Evolutionary conservation across 495 filamentous ascomycete species (phyloP), one percentile per base, ranked within the genome.

Genomic region (Hypomontagnella submonticulosa): DNA sequence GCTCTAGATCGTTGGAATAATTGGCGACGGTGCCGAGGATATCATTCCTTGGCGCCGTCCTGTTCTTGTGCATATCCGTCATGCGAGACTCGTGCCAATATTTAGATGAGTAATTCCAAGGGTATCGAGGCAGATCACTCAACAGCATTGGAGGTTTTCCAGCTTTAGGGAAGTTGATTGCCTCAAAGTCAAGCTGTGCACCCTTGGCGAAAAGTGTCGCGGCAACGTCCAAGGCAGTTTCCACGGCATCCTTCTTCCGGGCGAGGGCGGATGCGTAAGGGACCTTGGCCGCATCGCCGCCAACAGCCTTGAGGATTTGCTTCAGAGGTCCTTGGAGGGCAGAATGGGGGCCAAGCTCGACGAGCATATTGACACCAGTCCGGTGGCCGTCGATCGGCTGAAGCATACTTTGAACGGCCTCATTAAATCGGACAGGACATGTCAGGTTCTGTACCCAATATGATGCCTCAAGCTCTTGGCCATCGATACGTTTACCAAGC

Each of bases 261-360:
- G 74, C 48, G 36, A 84, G 57, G 9, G 67, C 74, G 46, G 78
- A 70, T 49, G 83, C 63, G 63, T 83, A 83, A 0, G 72, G 57
- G 36, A 83, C 73, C 57, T 76, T 78, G 47, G 71, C 67, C 11
- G 78, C 74, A 18, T 73, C 57, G 1, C 70, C 57, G 18, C 76
- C 75, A 8, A 76, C 52, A 5, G 64, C 71, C 62, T 84, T 79
- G n/a, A 88, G 61, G 5, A 82, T 86, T 53, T 89, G 82, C 61
- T 81, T 82, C 19, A 89, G 67, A 1, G 88, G 87, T 0, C 84
- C 85, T 47, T 84, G 78, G 0, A 92, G 76, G 0, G 88, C 85
- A 6, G 80, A 74, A 59, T 91, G 89, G 15, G 90, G 88, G 0
- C 90, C 89, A 18, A 90, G 75, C 62, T 91, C 88, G 13, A 91